Base-by-base conservation (phyloP, 2,329 filamentous ascomycete species). In the Trichoderma afroharzianum region DNA sequence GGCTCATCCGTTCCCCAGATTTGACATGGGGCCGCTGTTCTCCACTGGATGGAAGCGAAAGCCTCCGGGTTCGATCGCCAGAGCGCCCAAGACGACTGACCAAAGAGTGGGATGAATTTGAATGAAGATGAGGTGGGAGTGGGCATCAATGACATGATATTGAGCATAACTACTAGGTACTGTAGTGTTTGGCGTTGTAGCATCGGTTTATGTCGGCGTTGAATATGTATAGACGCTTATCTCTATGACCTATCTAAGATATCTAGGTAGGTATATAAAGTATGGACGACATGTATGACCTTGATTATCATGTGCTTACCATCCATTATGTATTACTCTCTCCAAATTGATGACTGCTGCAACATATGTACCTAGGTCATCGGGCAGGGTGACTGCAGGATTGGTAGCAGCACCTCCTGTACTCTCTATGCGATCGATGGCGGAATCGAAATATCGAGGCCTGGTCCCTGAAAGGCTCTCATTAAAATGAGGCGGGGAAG, bases 1-100 rank as follows among this genome's bases (percentile, higher is more conserved):
- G 83, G 96, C 94, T 1, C 96, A 99, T 81, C 89, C 93, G 1
- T 87, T 99, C 72, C 96, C 96, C 8, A 86, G 92, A 50, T 99
- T 99, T 79, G 90, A 96, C 77, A 89, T 96, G 81, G 91, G 89
- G 1, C 88, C 88, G 75, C 81, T 93, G 47, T 94, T 96, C 80
- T 89, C 88, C 75, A 97, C 94, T 1, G 93, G 94, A 1, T 97
- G 94, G 94, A 83, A 89, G 81, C 85, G 93, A 72, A 92, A 92
- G 80, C 87, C 89, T 3, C 85, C 91, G 74, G 87, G 84, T 73
- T 78, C 77, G 62, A 77, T 82, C 11, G 84, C 84, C 1, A 82
- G 83, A 67, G 81, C 30, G 57, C 32, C 30, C 28, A 82, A 83
- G 69, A 81, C 85, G 4, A 76, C 82, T 50, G n/a, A 64, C 36